phyloP scores from a whole-genome alignment of 2,329 filamentous ascomycete genomes.

The Aspergillus sp. region DNA sequence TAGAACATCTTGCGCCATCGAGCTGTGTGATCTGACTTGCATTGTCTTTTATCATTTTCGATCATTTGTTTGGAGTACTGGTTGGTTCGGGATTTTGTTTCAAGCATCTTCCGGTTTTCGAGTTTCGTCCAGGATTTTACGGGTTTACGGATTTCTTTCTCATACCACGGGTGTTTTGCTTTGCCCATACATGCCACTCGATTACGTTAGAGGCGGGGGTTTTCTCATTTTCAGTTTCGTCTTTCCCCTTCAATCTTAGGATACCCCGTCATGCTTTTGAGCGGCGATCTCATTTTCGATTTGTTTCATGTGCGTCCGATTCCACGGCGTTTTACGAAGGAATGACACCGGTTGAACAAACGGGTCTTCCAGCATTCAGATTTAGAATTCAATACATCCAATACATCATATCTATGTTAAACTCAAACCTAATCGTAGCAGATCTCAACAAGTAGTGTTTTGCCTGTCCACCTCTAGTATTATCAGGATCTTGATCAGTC shows the following conservation, averaged over 20 bases:
- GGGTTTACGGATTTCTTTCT: constrained; percentile 1
- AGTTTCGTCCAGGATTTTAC: neutral
- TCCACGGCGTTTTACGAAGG: no score
- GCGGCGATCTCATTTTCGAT: constrained; percentile 18
- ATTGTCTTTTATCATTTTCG: constrained; percentile 5
- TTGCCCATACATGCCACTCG: constrained; percentile 4
- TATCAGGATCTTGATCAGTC: no score
- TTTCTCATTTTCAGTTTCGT: constrained; percentile 7
- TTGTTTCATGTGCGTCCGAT: neutral
- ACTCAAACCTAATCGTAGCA: no score
- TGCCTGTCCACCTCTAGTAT: no score
- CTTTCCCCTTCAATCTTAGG: constrained; percentile 20
- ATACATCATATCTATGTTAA: no score
- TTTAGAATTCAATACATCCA: no score
- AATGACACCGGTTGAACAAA: no score
- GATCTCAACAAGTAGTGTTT: no score
- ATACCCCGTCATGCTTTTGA: constrained; percentile 30
- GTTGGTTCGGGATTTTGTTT: constrained; percentile 1
- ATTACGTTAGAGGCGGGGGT: constrained; percentile 11
- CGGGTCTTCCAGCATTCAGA: no score
- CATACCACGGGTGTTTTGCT: constrained; percentile 2
- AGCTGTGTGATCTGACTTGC: constrained; percentile 4
- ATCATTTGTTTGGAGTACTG: constrained; percentile 13
- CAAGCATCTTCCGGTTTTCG: neutral
- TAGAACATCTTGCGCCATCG: constrained; percentile 1